phyloP scores from a whole-genome alignment of 164 flowering plant genomes.

The Tetracentron sinense region DNA sequence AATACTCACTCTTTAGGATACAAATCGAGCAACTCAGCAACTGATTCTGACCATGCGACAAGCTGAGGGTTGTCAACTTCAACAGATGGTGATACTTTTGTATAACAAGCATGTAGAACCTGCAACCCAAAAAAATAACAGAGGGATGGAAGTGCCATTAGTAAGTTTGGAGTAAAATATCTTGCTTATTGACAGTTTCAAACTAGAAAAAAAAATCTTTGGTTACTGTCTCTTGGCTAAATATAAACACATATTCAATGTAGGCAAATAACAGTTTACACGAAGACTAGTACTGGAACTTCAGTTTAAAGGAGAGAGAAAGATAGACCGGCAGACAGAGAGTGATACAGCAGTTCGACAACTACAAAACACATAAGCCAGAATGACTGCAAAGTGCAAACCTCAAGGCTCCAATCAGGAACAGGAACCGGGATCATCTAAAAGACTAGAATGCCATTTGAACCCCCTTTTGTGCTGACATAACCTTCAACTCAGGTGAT shows the following conservation, averaged over 20 bases:
- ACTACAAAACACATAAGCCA: no score
- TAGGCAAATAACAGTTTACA: no score
- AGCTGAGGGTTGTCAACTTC: slow-evolving; percentile 90
- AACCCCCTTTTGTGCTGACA: not conserved
- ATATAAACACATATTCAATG: no score
- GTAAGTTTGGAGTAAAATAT: no score
- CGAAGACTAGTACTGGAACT: no score
- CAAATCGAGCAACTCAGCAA: slow-evolving; percentile 81
- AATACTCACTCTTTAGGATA: slow-evolving; percentile 84
- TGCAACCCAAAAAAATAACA: slow-evolving; percentile 20
- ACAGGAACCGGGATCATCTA: not conserved
- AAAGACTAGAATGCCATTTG: not conserved
- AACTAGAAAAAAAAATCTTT: no score
- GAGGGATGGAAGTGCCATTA: no score
- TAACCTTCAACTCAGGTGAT: not conserved
- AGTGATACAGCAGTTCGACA: not conserved
- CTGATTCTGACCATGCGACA: slow-evolving; percentile 90
- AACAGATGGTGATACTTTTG: slow-evolving; percentile 81
- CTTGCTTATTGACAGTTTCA: no score
- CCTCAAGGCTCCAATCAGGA: not conserved
- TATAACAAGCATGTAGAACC: slow-evolving; percentile 91
- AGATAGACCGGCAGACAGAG: not conserved
- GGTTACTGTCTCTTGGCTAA: no score
- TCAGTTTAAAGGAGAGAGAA: no score
- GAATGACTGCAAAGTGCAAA: not conserved